These are phyloP conservation scores for Croton laevigatus DNA, from an alignment of 441 rosid genomes.

Conservation along the genomic window DNA sequence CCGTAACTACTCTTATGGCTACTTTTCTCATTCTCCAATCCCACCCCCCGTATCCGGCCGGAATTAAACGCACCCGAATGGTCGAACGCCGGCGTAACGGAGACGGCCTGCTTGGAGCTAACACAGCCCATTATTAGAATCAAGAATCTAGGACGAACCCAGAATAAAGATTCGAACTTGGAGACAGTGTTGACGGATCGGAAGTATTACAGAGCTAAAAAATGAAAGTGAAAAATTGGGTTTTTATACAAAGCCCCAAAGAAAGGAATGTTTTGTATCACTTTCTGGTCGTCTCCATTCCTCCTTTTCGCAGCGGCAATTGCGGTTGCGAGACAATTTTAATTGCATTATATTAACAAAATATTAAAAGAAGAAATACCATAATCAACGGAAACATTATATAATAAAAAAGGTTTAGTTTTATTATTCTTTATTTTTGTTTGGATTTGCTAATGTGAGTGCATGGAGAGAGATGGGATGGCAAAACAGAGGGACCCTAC, in stretches of 20 bases:
- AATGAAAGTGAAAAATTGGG: not conserved
- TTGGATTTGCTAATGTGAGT: not conserved
- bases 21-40: slow-evolving; percentile 31
- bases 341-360: not conserved
- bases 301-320: not conserved
- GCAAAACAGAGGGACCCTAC: not conserved
- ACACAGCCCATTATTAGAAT: slow-evolving; percentile 70
- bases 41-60: slow-evolving; percentile 41
- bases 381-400: slow-evolving; percentile 11
- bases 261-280: slow-evolving; percentile 3
- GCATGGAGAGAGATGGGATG: not conserved
- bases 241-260: slow-evolving; percentile 2
- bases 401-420: not conserved
- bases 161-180: not conserved
- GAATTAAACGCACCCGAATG: slow-evolving; percentile 49
- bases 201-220: not conserved
- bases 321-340: slow-evolving; percentile 1
- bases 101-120: slow-evolving; percentile 85
- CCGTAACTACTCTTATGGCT: slow-evolving; percentile 30
- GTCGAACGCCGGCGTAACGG: slow-evolving; percentile 81
- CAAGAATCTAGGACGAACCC: not conserved
- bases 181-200: not conserved
- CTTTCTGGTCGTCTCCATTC: not conserved
- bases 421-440: not conserved
- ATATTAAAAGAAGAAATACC: slow-evolving; percentile 2